A percentile compares a stretch with the other conserved stretches of the same genome.
Evolutionary conservation across 148 eudicot genomes (phyloP).

Genomic region (Persicaria tinctoria): DNA sequence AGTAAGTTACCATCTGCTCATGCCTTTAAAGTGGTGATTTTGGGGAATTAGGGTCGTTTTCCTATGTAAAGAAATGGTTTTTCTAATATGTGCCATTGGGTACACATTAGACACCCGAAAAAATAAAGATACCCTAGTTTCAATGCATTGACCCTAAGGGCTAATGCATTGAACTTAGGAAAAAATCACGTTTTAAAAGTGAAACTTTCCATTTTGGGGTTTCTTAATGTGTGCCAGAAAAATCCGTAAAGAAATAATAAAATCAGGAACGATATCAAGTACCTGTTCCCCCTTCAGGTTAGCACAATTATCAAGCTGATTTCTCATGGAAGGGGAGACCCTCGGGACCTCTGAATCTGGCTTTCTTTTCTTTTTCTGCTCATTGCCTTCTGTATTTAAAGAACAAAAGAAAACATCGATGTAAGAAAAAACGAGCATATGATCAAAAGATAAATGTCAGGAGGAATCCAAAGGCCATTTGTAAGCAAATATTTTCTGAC

Average conservation of each 20-base stretch:
- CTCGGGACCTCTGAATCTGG: conserved; percentile 61
- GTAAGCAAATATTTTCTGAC: background rate
- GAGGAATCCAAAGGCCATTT: conserved; percentile 3
- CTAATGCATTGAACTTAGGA: too few species aligned
- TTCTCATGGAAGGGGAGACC: conserved; percentile 66
- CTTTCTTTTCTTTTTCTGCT: conserved; percentile 79
- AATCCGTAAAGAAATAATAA: background rate
- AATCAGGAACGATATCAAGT: conserved; percentile 8
- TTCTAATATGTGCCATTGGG: too few species aligned
- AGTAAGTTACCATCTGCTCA: too few species aligned
- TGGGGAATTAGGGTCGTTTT: too few species aligned
- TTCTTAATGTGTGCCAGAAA: too few species aligned
- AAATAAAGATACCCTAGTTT: too few species aligned
- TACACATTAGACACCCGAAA: too few species aligned
- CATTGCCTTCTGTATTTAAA: conserved; percentile 62
- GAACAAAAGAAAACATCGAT: background rate
- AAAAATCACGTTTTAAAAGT: too few species aligned
- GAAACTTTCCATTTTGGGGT: too few species aligned
- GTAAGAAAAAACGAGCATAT: background rate
- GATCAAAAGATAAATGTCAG: background rate
- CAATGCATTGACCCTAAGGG: too few species aligned
- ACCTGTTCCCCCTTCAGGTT: conserved; percentile 96
- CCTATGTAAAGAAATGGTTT: too few species aligned
- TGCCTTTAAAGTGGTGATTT: too few species aligned
- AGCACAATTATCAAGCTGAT: conserved; percentile 70